Evolutionary conservation across 345 rosid genomes (phyloP), one percentile per base, ranked within the genome.

Genomic region (Anastatica hierochuntica): DNA sequence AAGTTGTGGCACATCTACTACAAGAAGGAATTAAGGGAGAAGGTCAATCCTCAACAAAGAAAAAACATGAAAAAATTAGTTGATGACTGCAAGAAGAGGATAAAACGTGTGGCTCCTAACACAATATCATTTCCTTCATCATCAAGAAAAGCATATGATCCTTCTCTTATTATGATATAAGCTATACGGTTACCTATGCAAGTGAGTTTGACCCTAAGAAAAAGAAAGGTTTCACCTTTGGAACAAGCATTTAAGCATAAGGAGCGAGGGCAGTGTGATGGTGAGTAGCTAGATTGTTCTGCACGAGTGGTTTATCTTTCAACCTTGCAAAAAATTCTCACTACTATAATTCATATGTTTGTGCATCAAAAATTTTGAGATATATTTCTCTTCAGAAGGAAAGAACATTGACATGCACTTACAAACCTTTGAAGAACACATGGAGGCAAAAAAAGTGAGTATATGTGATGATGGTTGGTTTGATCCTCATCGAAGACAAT

Each of bases 151-250:
- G 0, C 27, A 0, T 40, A 8, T 12, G 1, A 0, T 5, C 26
- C 48, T 17, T 54, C 48, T 27, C 38, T 54, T 16, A 40, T 54
- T 54, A 54, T 39, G 16, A 53, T 39, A 39, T 53, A 45, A 39
- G 37, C 7, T 26, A 40, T 12, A 39, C 1, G 2, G 16, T 39
- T 12, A 3, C 18, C 0, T 1, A 7, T 40, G 1, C n/a, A 40
- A 27, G 17, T 17, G 47, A 12, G 17, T 40, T 5, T 27, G 18
- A 53, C 11, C 0, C 27, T 7, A 26, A 53, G 17, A 39, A 40
- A 39, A 54, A 40, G 10, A 12, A 39, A 6, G 6, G 2, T 1
- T 35, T 3, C 15, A 14, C 13, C 33, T 23, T 14, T 37, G 14
- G 44, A 23, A 9, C 16, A 26, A 27, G 7, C 18, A 11, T 40